Conservation (phyloP, 2,329 filamentous ascomycete species). For the Xylaria sp. region DNA sequence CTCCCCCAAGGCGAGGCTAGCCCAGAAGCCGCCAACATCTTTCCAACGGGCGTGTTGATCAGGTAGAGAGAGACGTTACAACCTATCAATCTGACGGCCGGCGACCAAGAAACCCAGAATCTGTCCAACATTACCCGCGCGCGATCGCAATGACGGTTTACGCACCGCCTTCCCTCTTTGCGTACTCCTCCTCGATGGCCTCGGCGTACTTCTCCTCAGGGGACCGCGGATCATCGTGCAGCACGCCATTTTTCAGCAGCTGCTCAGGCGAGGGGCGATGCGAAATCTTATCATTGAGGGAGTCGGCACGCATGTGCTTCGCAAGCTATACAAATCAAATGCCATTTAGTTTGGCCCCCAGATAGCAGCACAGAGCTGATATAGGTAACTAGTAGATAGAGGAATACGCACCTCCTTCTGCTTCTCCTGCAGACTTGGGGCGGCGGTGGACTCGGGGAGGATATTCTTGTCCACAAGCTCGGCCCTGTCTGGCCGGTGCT, state of each 20-base stretch:
- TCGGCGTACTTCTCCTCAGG: constrained; percentile 63
- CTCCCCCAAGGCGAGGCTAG: not conserved
- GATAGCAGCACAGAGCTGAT: not conserved
- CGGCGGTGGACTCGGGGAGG: constrained; percentile 76
- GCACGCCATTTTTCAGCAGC: constrained; percentile 78
- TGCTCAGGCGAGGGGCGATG: constrained; percentile 77
- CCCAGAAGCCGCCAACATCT: not conserved
- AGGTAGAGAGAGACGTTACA: not conserved
- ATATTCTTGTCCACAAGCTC: constrained; percentile 88
- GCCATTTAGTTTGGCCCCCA: not conserved
- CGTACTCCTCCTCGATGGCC: constrained; percentile 68
- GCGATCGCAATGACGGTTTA: constrained; percentile 39
- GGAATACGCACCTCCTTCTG: constrained; percentile 68
- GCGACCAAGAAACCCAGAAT: not conserved
- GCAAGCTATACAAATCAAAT: constrained; percentile 60
- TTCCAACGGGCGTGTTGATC: not conserved
- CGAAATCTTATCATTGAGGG: constrained; percentile 84
- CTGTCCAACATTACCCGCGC: not conserved
- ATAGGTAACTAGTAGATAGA: not conserved
- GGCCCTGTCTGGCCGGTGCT: constrained; percentile 75
- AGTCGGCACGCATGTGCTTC: constrained; percentile 86
- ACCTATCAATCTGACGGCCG: not conserved
- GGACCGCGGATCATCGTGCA: constrained; percentile 70
- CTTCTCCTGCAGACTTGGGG: constrained; percentile 78
- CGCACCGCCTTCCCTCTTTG: constrained; percentile 66